phyloP scores from a whole-genome alignment of 2,329 filamentous ascomycete genomes.

The Alternaria alternata region DNA sequence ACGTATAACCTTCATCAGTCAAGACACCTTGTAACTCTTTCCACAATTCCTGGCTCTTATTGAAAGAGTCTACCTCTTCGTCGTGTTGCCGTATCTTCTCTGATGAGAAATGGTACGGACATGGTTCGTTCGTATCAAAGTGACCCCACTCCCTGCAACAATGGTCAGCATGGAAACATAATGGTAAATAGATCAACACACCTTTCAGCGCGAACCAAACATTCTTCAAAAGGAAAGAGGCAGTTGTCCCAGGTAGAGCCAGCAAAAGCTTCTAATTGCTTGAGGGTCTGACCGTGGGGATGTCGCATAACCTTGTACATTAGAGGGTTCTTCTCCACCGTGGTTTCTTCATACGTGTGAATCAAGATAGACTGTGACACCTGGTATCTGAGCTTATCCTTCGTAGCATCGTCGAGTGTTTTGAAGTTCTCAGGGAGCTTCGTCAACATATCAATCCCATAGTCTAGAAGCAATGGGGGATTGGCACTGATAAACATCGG shows the following conservation, averaged over 20 bases:
- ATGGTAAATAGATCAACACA: conserved; percentile 19
- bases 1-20: conserved; percentile 36
- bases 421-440: conserved; percentile 39
- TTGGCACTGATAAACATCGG: conserved; percentile 36
- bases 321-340: conserved; percentile 33
- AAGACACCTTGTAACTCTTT: conserved; percentile 28
- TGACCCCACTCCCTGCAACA: conserved; percentile 32
- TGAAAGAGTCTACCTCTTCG: conserved; percentile 32
- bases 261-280: conserved; percentile 39
- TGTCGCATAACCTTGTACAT: conserved; percentile 37
- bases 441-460: conserved; percentile 37
- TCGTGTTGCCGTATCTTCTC: conserved; percentile 32
- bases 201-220: conserved; percentile 35
- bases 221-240: conserved; percentile 34
- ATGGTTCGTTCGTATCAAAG: conserved; percentile 29
- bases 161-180: conserved; percentile 15
- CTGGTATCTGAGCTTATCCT: conserved; percentile 32
- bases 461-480: conserved; percentile 35
- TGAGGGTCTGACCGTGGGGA: conserved; percentile 35
- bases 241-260: conserved; percentile 36
- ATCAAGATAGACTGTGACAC: conserved; percentile 38
- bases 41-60: conserved; percentile 38
- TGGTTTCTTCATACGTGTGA: conserved; percentile 31
- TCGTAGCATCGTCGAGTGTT: conserved; percentile 29
- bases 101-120: conserved; percentile 37